Evolutionary conservation across 2,329 filamentous ascomycete genomes (phyloP).

Genomic region (Neobulgaria alba): DNA sequence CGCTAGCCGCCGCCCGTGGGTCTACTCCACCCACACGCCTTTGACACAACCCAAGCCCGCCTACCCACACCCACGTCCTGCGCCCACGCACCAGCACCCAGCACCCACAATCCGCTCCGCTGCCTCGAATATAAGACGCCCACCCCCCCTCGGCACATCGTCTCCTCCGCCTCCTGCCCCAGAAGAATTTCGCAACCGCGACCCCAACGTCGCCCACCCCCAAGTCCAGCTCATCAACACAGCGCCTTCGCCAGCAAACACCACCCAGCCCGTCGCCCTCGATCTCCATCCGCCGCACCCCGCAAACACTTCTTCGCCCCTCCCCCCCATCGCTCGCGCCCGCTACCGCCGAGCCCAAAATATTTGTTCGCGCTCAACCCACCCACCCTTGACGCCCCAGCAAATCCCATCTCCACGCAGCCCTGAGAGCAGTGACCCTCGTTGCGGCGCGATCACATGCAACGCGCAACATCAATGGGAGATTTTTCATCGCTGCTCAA

Average conservation of each 20-base stretch:
- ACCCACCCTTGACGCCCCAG: too few relatives aligned
- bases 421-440: slow-evolving; percentile 23
- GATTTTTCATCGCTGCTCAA: slow-evolving; percentile 72
- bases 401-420: too few relatives aligned
- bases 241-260: too few relatives aligned
- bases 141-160: slow-evolving; percentile 20
- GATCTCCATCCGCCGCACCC: not conserved
- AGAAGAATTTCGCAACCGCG: slow-evolving; percentile 7
- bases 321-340: too few relatives aligned
- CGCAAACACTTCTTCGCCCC: not conserved
- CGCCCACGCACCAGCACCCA: not conserved
- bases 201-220: slow-evolving; percentile 12
- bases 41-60: slow-evolving; percentile 5
- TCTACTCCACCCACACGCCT: slow-evolving; percentile 3
- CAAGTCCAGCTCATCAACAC: slow-evolving; percentile 17
- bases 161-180: slow-evolving; percentile 15
- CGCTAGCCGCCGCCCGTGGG: not conserved
- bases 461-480: slow-evolving; percentile 63
- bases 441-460: slow-evolving; percentile 54
- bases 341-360: too few relatives aligned
- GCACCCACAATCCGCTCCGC: slow-evolving; percentile 1
- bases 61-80: slow-evolving; percentile 1
- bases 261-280: not conserved
- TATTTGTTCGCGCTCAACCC: too few relatives aligned
- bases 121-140: slow-evolving; percentile 16